These are phyloP conservation scores for Mangifera indica DNA, from an alignment of 345 rosid genomes.

Conservation along the genomic window DNA sequence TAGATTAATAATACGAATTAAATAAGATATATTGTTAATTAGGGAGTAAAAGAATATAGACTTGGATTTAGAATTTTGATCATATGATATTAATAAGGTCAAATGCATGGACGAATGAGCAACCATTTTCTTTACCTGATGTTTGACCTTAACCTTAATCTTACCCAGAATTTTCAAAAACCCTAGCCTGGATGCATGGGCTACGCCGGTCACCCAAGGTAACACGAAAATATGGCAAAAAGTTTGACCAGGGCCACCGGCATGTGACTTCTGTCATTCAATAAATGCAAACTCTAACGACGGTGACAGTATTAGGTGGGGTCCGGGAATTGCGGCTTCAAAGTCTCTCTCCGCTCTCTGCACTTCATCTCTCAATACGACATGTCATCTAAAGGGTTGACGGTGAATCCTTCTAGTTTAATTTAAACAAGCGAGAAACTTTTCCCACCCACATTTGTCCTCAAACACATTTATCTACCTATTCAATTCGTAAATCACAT, in stretches of 20 bases:
- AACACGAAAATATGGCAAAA: slow-evolving; percentile 9
- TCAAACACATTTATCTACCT: too few species aligned
- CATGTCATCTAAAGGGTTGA: slow-evolving; percentile 26
- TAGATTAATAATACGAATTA: not conserved
- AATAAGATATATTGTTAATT: not conserved
- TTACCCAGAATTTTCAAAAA: slow-evolving; percentile 1
- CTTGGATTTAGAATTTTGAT: not conserved
- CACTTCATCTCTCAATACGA: not conserved
- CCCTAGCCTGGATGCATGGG: not conserved
- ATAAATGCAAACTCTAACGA: slow-evolving; percentile 32
- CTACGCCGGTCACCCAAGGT: slow-evolving; percentile 14
- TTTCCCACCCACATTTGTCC: too few species aligned
- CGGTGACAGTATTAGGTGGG: slow-evolving; percentile 25
- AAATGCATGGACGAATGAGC: slow-evolving; percentile 14
- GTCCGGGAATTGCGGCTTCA: slow-evolving; percentile 39
- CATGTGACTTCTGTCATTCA: slow-evolving; percentile 15
- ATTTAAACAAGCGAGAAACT: too few species aligned
- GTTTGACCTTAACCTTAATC: slow-evolving; percentile 5
- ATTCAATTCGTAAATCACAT: too few species aligned
- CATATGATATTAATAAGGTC: slow-evolving; percentile 12
- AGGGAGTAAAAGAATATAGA: not conserved
- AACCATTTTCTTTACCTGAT: not conserved
- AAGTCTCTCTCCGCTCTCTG: slow-evolving; percentile 9
- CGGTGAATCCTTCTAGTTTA: slow-evolving; percentile 38
- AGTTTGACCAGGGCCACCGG: slow-evolving; percentile 14